Percentiles rank a stretch among this genome's conserved stretches.
These are phyloP conservation scores for Rhynchosporium graminicola DNA, from an alignment of 2,329 filamentous ascomycete species.

Conservation along the genomic window DNA sequence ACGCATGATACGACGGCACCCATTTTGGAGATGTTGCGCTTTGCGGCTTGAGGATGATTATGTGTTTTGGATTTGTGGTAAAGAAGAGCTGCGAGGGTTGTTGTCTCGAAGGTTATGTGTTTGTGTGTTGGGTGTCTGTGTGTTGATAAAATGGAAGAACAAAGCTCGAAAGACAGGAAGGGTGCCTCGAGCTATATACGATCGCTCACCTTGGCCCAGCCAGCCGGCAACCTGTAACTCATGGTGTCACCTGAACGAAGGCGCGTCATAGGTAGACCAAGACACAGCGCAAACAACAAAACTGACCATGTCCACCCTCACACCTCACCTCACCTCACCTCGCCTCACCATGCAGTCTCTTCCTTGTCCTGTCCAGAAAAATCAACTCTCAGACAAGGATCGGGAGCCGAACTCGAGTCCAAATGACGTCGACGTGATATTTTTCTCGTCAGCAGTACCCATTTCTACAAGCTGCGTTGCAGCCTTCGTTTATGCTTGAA, in stretches of 20 bases:
- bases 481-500: constrained; percentile 6
- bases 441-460: constrained; percentile 5
- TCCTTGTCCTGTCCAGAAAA: neutral
- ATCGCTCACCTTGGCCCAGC: constrained; percentile 1
- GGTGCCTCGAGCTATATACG: constrained; percentile 14
- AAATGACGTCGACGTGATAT: constrained; percentile 12
- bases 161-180: neutral
- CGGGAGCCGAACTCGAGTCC: neutral
- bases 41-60: constrained; percentile 23
- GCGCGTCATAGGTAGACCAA: constrained; percentile 13
- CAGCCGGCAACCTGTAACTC: constrained; percentile 6
- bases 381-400: constrained; percentile 4
- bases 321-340: no score
- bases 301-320: no score
- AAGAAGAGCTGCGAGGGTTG: constrained; percentile 22
- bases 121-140: constrained; percentile 13
- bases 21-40: constrained; percentile 38
- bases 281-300: neutral
- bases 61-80: constrained; percentile 16
- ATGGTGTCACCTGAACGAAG: constrained; percentile 9
- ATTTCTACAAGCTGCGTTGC: neutral
- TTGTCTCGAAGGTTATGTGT: constrained; percentile 21
- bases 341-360: no score
- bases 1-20: constrained; percentile 43
- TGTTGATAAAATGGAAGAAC: neutral